Conservation (phyloP, 768 basidiomycete species). For the Agaricus sinodeliciosus region DNA sequence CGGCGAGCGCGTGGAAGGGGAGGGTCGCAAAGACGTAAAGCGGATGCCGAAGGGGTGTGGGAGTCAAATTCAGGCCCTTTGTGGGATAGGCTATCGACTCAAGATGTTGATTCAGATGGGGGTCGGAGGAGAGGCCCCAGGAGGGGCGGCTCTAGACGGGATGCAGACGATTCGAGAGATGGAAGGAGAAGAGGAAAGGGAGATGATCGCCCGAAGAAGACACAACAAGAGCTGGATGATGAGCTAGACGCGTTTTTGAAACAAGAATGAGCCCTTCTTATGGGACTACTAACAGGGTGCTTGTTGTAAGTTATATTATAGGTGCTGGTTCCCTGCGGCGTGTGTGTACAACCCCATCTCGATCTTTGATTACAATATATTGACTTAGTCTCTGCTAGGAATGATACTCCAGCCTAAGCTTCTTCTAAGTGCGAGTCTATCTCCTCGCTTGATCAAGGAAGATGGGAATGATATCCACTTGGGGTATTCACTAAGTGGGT, state of each 20-base stretch:
- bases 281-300: no score
- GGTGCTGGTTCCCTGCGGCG: no score
- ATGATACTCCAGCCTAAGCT: no score
- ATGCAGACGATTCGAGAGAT: constrained; percentile 16
- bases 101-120: constrained; percentile 7
- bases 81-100: constrained; percentile 2
- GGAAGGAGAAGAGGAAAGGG: constrained; percentile 21
- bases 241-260: constrained; percentile 77
- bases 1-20: constrained; percentile 28
- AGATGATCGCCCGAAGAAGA: constrained; percentile 42
- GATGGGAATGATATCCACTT: no score
- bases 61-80: constrained; percentile 6
- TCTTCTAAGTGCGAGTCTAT: no score
- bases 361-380: no score
- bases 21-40: constrained; percentile 13
- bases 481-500: no score
- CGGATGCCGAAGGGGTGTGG: neutral
- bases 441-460: no score
- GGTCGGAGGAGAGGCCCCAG: constrained; percentile 15
- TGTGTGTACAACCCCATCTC: no score
- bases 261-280: neutral
- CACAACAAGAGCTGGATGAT: constrained; percentile 73
- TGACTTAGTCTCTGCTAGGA: no score
- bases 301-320: no score
- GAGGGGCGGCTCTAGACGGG: constrained; percentile 17